phyloP scores from a whole-genome alignment of 768 basidiomycete species.

The Mycena rebaudengoi region DNA sequence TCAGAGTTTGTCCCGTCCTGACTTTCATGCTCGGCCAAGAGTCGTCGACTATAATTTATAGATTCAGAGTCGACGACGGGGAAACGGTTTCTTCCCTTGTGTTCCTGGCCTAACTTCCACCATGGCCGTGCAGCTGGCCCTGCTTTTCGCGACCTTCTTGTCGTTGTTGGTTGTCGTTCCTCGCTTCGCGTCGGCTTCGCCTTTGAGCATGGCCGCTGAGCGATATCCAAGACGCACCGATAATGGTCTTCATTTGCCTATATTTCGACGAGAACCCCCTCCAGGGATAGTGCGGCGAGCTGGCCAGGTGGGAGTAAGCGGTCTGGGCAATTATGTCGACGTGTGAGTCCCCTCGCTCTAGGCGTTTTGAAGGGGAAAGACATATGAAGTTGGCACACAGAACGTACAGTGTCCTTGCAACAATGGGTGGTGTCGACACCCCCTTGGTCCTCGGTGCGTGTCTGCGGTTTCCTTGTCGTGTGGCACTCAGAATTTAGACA shows the following conservation, averaged over 20 bases:
- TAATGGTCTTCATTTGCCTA: slow-evolving; percentile 48
- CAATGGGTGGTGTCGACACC: slow-evolving; percentile 58
- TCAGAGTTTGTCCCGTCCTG: no score
- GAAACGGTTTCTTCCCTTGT: no score
- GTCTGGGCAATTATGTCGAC: slow-evolving; percentile 69
- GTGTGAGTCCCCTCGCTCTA: slow-evolving; percentile 52
- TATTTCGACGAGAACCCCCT: slow-evolving; percentile 36
- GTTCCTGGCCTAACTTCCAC: slow-evolving; percentile 17
- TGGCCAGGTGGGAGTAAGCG: slow-evolving; percentile 49
- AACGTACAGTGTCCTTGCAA: slow-evolving; percentile 69
- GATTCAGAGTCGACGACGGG: no score
- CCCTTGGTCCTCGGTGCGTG: slow-evolving; percentile 69
- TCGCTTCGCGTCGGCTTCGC: slow-evolving; percentile 16
- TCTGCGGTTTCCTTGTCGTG: not conserved
- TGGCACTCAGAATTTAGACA: slow-evolving; percentile 29
- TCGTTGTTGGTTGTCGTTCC: slow-evolving; percentile 5
- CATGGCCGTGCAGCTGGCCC: slow-evolving; percentile 29
- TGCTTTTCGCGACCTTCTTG: slow-evolving; percentile 24
- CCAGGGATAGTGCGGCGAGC: slow-evolving; percentile 33
- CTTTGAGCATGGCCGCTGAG: slow-evolving; percentile 5
- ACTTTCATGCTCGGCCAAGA: no score
- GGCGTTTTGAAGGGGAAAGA: not conserved
- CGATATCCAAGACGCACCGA: slow-evolving; percentile 33
- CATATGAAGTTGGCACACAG: slow-evolving; percentile 41
- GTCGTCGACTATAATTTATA: no score